Evolutionary conservation across 2,329 filamentous ascomycete genomes (phyloP).

Genomic region (Penicillium nordicum): DNA sequence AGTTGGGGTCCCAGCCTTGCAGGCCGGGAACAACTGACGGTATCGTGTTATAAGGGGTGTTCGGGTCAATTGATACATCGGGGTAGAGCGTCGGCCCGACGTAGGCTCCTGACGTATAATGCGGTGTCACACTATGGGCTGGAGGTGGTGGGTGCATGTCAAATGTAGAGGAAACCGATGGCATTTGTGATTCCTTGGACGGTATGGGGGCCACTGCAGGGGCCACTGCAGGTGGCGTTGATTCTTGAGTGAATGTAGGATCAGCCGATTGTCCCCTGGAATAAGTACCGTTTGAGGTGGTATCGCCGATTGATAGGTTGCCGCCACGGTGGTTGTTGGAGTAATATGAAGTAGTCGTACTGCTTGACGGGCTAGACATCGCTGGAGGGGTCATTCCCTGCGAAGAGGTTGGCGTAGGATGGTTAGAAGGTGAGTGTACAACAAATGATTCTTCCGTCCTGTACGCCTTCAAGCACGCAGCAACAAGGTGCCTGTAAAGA

Average conservation of each 20-base stretch:
- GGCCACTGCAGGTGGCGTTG: constrained; percentile 20
- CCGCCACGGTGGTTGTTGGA: constrained; percentile 32
- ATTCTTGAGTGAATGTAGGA: constrained; percentile 24
- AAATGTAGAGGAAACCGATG: constrained; percentile 10
- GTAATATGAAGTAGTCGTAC: constrained; percentile 34
- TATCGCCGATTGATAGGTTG: constrained; percentile 29
- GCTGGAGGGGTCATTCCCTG: constrained; percentile 41
- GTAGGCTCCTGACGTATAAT: constrained; percentile 24
- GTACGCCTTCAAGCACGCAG: constrained; percentile 84
- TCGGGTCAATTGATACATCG: constrained; percentile 35
- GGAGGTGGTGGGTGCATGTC: constrained; percentile 18
- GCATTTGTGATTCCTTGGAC: constrained; percentile 17
- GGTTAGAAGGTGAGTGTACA: constrained; percentile 48
- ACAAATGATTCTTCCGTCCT: constrained; percentile 57
- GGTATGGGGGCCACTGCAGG: constrained; percentile 16
- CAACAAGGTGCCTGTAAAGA: constrained; percentile 80
- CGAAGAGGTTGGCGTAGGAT: constrained; percentile 40
- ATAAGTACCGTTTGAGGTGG: constrained; percentile 28
- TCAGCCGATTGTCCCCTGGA: constrained; percentile 38
- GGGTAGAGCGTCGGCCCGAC: constrained; percentile 21
- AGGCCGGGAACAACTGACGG: constrained; percentile 41
- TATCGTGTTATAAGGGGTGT: constrained; percentile 40
- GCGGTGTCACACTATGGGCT: constrained; percentile 13
- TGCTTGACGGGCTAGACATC: constrained; percentile 42
- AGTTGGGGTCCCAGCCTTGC: constrained; percentile 43